These are phyloP conservation scores for Oldenlandia corymbosa DNA, from an alignment of 257 asterid species.

Conservation along the genomic window DNA sequence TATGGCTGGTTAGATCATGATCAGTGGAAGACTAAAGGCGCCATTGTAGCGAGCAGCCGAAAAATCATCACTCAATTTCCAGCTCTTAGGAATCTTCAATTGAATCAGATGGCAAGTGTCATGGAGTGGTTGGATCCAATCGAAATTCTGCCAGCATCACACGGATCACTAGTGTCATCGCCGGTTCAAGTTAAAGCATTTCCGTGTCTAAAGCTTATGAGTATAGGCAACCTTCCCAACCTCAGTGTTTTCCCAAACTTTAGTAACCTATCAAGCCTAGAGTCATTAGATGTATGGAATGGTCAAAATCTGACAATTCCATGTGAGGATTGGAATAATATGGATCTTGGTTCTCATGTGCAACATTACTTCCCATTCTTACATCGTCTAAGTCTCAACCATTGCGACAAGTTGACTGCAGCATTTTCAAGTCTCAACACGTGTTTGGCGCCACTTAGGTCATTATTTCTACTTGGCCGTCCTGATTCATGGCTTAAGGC, in stretches of 20 bases:
- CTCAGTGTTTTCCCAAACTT: background rate
- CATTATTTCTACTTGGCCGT: accelerated
- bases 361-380: background rate
- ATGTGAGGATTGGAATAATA: background rate
- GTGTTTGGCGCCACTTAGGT: background rate
- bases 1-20: constrained; percentile 7
- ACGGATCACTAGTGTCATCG: too few species aligned
- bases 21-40: background rate
- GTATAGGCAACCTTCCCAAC: background rate
- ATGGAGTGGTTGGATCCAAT: background rate
- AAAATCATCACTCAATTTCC: too few species aligned
- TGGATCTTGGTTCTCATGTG: too few species aligned
- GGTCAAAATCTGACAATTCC: background rate
- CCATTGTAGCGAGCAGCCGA: too few species aligned
- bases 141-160: too few species aligned
- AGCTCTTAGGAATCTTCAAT: too few species aligned
- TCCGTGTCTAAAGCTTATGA: background rate
- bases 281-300: background rate
- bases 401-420: background rate
- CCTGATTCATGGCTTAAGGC: background rate
- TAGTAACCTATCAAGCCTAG: background rate
- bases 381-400: background rate
- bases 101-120: too few species aligned
- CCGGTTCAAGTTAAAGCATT: background rate
- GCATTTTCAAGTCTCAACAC: background rate